Base-by-base conservation (phyloP, 441 rosid genomes). In the Erysimum cheiri region DNA sequence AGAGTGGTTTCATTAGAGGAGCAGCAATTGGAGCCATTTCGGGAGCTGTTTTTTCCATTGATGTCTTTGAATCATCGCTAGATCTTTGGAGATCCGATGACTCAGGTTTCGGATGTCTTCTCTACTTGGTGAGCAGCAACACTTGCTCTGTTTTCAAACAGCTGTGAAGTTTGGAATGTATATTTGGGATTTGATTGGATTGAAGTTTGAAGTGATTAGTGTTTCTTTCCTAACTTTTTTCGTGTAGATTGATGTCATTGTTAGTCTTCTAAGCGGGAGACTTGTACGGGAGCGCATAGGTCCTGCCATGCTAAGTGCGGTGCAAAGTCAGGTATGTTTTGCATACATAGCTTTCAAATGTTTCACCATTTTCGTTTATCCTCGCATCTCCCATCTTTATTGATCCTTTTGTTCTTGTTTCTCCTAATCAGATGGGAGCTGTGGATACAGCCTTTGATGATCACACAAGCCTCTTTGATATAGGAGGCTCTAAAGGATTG, bases 241-340 rank as follows among this genome's bases (percentile, higher is more conserved):
- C 44, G 22, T 70, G 77, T 82, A 94, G 99, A 83, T 92, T 69
- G 99, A 95, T 85, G 98, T 95, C 44, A 88, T 95, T 63, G 97
- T 88, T 47, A 95, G 99, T 83, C 99, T 95, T 72, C 71, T 95
- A 4, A 95, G 95, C n/a, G 98, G 99, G 62, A 85, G 99, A 67
- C 95, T 95, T 54, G 98, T 95, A 3, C 85, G 98, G 0, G 99
- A 95, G 57, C 87, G 97, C 24, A 86, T 95, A 40, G 98, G 98
- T 69, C 99, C 99, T 9, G 99, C 99, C 1, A 92, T 95, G 99
- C 80, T 95, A 56, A 92, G 97, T 77, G 99, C 99, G 0, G 98
- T 95, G 50, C 99, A 95, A 76, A 95, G 95, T 66, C 97, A 92
- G 87, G 98, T 94, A 86, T 50, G 61, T 72, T 71, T 28, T 28